These are phyloP conservation scores for Diplotaxis tenuifolia DNA, from an alignment of 345 rosid species.

Conservation along the genomic window DNA sequence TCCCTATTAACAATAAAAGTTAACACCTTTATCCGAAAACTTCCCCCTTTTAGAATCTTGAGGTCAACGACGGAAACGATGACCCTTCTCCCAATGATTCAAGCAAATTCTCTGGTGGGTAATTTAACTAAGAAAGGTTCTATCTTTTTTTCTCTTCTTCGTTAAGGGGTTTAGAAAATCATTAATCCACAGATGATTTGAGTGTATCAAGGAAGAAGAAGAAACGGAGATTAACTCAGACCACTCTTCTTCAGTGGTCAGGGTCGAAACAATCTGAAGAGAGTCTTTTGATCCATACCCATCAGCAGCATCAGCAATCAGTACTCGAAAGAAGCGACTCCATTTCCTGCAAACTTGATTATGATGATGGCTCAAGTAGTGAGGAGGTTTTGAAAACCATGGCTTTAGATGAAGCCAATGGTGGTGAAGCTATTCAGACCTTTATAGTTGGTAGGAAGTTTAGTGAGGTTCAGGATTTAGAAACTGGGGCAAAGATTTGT, in stretches of 20 bases:
- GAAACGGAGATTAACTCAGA: constrained; percentile 73
- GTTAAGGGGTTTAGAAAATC: constrained; percentile 1
- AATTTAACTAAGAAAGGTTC: constrained; percentile 3
- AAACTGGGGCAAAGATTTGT: constrained; percentile 43
- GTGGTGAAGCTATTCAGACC: constrained; percentile 51
- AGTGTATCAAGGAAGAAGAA: constrained; percentile 50
- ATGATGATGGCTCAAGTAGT: constrained; percentile 25
- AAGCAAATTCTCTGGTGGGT: constrained; percentile 43
- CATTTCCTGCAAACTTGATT: background rate
- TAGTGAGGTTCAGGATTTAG: constrained; percentile 55
- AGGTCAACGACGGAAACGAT: constrained; percentile 16
- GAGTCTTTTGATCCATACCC: background rate
- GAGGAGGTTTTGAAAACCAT: constrained; percentile 7
- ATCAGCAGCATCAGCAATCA: background rate
- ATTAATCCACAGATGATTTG: constrained; percentile 35
- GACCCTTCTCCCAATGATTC: constrained; percentile 43
- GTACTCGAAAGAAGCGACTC: background rate
- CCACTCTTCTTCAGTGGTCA: constrained; percentile 68
- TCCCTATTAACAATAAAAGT: background rate
- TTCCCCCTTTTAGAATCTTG: constrained; percentile 36
- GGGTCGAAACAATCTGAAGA: constrained; percentile 28
- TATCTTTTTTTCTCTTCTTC: background rate
- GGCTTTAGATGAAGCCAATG: constrained; percentile 34
- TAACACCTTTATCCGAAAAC: background rate
- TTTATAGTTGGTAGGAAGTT: constrained; percentile 86